These are phyloP conservation scores for Amanita polypyramis DNA, from an alignment of 768 basidiomycete genomes.

Conservation along the genomic window DNA sequence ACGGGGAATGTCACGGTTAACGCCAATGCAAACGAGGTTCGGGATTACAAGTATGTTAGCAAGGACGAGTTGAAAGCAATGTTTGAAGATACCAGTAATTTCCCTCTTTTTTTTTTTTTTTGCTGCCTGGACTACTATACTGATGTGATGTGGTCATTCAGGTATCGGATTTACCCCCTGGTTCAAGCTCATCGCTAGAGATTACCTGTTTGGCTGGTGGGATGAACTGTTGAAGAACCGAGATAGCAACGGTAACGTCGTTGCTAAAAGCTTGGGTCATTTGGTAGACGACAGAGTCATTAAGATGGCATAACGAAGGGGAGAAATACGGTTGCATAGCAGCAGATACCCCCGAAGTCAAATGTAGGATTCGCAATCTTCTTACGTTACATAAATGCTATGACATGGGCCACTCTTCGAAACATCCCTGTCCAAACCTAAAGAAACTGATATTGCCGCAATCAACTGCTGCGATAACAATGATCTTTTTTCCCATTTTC, in stretches of 20 bases:
- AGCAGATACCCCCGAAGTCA: too few relatives aligned
- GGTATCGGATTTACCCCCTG: conserved; percentile 93
- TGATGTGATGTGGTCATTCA: conserved; percentile 23
- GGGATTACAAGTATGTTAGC: conserved; percentile 82
- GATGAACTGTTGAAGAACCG: conserved; percentile 69
- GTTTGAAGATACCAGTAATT: conserved; percentile 72
- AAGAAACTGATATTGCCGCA: conserved; percentile 83
- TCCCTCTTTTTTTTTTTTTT: conserved; percentile 11
- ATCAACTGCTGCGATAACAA: conserved; percentile 85
- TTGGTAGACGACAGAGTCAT: background rate
- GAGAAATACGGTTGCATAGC: too few relatives aligned
- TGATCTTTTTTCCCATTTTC: conserved; percentile 73
- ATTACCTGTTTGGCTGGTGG: conserved; percentile 99
- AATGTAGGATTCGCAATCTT: too few relatives aligned
- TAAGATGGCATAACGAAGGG: too few relatives aligned
- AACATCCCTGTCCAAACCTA: conserved; percentile 75
- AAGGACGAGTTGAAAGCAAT: conserved; percentile 84
- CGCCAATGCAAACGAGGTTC: conserved; percentile 86
- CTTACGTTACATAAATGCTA: too few relatives aligned
- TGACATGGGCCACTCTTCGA: conserved; percentile 81
- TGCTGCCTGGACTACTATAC: background rate
- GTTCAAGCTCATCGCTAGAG: conserved; percentile 97
- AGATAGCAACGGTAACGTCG: conserved; percentile 42
- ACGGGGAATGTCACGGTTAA: conserved; percentile 78
- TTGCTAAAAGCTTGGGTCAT: conserved; percentile 46